Percentiles rank a stretch among this genome's conserved stretches.
These are phyloP conservation scores for Malassezia furfur DNA, from an alignment of 1,284 basidiomycete species.

Conservation along the genomic window DNA sequence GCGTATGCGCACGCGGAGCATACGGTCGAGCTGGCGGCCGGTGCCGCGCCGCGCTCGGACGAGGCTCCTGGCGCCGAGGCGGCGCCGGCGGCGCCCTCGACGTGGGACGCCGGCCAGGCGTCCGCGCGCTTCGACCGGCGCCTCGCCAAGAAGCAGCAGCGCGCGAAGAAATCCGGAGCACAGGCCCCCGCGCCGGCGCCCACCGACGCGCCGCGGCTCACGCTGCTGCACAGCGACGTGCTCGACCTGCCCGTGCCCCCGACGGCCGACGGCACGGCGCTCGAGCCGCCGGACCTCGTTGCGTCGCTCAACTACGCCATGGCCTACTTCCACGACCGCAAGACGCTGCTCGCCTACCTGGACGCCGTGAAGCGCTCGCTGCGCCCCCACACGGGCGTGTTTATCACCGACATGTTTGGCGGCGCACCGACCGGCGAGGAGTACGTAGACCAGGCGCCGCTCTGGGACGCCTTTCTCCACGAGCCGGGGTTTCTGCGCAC, in stretches of 20 bases:
- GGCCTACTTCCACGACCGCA: constrained; percentile 35
- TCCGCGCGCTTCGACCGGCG: constrained; percentile 31
- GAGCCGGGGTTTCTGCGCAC: constrained; percentile 22
- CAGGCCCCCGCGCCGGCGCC: too few relatives aligned
- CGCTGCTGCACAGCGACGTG: constrained; percentile 33
- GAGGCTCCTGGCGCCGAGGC: too few relatives aligned
- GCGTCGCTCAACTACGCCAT: constrained; percentile 39
- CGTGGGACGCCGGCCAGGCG: constrained; percentile 27
- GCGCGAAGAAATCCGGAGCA: constrained; percentile 4
- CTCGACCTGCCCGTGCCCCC: constrained; percentile 26
- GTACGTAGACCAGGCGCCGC: constrained; percentile 20
- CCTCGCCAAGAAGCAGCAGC: constrained; percentile 18
- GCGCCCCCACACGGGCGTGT: constrained; percentile 28
- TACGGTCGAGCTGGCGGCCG: constrained; percentile 6
- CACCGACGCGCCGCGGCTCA: constrained; percentile 14
- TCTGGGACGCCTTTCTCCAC: constrained; percentile 18
- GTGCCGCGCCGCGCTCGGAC: neutral
- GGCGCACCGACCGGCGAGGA: constrained; percentile 26
- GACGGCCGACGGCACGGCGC: neutral
- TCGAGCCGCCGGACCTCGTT: constrained; percentile 28
- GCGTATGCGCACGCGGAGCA: constrained; percentile 4
- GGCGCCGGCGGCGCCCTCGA: constrained; percentile 5
- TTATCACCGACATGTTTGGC: constrained; percentile 37
- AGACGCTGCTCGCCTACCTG: constrained; percentile 26
- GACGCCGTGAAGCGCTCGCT: constrained; percentile 18